These are phyloP conservation scores for Selenicereus undatus DNA, from an alignment of 148 eudicot genomes.

Conservation along the genomic window DNA sequence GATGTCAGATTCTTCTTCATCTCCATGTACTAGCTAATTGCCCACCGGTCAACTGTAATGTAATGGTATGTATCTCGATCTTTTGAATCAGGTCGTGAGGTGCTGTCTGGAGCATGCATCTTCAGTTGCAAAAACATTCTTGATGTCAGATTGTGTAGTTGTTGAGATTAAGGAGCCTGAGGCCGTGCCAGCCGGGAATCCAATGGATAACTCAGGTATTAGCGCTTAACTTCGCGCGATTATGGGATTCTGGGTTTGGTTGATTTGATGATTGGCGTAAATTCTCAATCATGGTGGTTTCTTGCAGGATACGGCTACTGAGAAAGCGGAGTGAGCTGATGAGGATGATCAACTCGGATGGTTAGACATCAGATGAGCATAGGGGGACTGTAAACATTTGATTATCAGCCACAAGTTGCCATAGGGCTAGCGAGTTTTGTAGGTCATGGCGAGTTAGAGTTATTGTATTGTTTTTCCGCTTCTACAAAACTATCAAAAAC, in stretches of 20 bases:
- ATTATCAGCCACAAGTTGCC: background rate
- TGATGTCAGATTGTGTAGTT: slow-evolving; percentile 95
- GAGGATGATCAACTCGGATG: background rate
- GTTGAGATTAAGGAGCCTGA: slow-evolving; percentile 91
- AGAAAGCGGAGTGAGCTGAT: background rate
- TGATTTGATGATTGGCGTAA: background rate
- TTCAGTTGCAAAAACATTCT: slow-evolving; percentile 85
- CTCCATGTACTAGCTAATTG: too few relatives aligned
- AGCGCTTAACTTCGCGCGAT: background rate
- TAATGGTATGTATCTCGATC: background rate
- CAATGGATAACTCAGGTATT: slow-evolving; percentile 91
- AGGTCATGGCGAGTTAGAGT: background rate
- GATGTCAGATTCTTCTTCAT: too few relatives aligned
- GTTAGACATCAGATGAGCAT: background rate
- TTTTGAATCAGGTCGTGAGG: slow-evolving; percentile 66
- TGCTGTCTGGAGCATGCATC: slow-evolving; percentile 95
- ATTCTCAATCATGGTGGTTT: background rate
- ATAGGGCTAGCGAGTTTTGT: background rate
- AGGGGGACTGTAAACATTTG: background rate
- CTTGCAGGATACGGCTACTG: slow-evolving; percentile 33
- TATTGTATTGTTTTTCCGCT: too few relatives aligned
- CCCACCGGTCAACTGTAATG: too few relatives aligned
- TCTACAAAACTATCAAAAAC: too few relatives aligned
- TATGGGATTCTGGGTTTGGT: background rate
- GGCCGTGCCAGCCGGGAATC: slow-evolving; percentile 55